Evolutionary conservation across 805 yeast genomes (phyloP), one percentile per base, ranked within the genome.

Genomic region (Sungouiozyma intestinalis): DNA sequence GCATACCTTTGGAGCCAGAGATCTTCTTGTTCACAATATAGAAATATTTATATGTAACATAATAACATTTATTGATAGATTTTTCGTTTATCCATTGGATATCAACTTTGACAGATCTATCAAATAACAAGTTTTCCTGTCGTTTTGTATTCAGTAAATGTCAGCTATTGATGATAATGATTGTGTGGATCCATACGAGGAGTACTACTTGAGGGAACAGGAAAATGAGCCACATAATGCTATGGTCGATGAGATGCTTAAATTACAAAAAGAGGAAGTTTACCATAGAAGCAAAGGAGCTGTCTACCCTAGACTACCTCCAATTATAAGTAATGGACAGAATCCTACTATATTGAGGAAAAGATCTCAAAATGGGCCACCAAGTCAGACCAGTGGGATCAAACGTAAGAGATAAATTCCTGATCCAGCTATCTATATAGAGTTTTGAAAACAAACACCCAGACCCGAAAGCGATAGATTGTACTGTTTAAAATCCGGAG

Each of bases 401-500:
- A 35, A 34, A 19, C 36, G 44, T 16, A 38, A 41, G 16, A 37
- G 37, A 39, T 36, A 15, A 18, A 18, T 16, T n/a, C 13, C 4
- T 19, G 18, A 33, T 18, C 14, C 16, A 16, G 20, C 15, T 15
- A 29, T 15, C 16, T 14, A 39, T 35, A 8, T 33, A 29, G n/a
- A 27, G 18, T 15, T 16, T 35, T 18, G n/a, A n/a, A 42, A 39
- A 17, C 39, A n/a, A n/a, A n/a, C n/a, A n/a, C n/a, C n/a, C n/a
- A n/a, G n/a, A n/a, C 17, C 17, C 18, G 33, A 36, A 42, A 36
- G 33, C 24, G 33, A 21, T 14, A 21, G 38, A 38, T 31, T 39
- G 16, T 19, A 16, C 35, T 15, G 16, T 3, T 41, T 45, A 53
- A 24, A 59, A 54, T 7, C 53, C 57, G 7, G 43, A 46, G 46